Conservation (phyloP, 495 filamentous ascomycete species). For the Chlorociboria aeruginascens region DNA sequence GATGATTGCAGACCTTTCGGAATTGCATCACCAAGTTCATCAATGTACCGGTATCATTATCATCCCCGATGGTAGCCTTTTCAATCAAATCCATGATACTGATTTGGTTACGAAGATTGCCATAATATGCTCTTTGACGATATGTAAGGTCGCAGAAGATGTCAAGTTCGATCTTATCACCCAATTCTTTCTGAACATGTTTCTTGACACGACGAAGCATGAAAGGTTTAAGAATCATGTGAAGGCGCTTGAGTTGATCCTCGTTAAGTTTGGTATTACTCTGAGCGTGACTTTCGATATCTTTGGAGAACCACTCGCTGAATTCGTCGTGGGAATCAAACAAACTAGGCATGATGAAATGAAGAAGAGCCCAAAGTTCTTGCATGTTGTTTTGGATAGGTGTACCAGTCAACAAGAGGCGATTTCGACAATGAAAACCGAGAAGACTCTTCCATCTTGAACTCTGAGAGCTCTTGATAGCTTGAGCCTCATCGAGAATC, state of each 20-base stretch:
- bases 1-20: constrained; percentile 98
- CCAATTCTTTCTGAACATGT: constrained; percentile 95
- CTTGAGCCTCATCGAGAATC: constrained; percentile 97
- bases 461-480: constrained; percentile 95
- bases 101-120: constrained; percentile 85
- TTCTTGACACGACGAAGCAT: constrained; percentile 99
- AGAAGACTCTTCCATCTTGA: constrained; percentile 93
- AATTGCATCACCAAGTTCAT: constrained; percentile 99
- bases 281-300: constrained; percentile 96
- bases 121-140: constrained; percentile 89
- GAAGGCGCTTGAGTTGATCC: constrained; percentile 87
- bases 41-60: constrained; percentile 84
- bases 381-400: constrained; percentile 99
- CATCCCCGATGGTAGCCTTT: constrained; percentile 88
- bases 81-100: constrained; percentile 98
- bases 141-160: constrained; percentile 96
- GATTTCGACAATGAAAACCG: constrained; percentile 91
- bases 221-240: constrained; percentile 99
- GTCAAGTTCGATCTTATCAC: constrained; percentile 95
- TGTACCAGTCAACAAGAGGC: constrained; percentile 87
- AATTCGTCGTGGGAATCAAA: constrained; percentile 99
- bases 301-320: constrained; percentile 99
- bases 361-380: constrained; percentile 91
- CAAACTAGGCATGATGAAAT: constrained; percentile 98
- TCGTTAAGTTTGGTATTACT: constrained; percentile 98